Evolutionary conservation across 2,329 filamentous ascomycete genomes (phyloP), one percentile per base, ranked within the genome.

Genomic region (Epichloe glyceriae): DNA sequence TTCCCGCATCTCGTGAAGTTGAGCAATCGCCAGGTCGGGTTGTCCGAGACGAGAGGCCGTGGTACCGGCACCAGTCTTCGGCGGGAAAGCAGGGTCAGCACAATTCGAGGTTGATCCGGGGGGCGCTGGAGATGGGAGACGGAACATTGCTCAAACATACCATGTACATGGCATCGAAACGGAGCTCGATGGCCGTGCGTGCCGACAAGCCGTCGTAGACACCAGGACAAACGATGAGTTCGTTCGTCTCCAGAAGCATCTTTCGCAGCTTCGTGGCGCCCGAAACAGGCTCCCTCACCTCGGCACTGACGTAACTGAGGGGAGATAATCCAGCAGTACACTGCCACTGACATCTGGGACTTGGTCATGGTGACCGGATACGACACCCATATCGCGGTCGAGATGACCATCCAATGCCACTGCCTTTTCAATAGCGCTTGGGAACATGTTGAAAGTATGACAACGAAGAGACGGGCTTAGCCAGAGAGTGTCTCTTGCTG

Each of bases 121-220:
- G 22, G 26, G 26, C 26, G 26, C 26, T 26, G 7, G 12, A 47
- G 35, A 26, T 7, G 14, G 10, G 8, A 8, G 7, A 8, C 14
- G 20, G 15, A 1, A 5, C 4, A 30, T 12, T 33, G 37, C 7
- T 4, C 4, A 11, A 52, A 52, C 70, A 46, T 66, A 83, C 80
- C 82, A 86, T 85, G 67, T 86, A 86, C 43, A 85, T 63, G 46
- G 72, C 74, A 45, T 83, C 74, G 53, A 83, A 84, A 6, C 80
- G 80, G 19, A 78, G 69, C 46, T 73, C 68, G 22, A 84, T 68
- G 2, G 81, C 80, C 52, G 85, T 75, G 2, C 82, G 71, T 0
- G 82, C 80, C 1, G 79, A 80, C 46, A 84, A 73, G 7, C 82
- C 82, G 69, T 86, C 82, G 58, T 84, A 84, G 2, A 86, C 81